These are phyloP conservation scores for Paecilomyces formosus DNA, from an alignment of 2,329 filamentous ascomycete species.

Conservation along the genomic window DNA sequence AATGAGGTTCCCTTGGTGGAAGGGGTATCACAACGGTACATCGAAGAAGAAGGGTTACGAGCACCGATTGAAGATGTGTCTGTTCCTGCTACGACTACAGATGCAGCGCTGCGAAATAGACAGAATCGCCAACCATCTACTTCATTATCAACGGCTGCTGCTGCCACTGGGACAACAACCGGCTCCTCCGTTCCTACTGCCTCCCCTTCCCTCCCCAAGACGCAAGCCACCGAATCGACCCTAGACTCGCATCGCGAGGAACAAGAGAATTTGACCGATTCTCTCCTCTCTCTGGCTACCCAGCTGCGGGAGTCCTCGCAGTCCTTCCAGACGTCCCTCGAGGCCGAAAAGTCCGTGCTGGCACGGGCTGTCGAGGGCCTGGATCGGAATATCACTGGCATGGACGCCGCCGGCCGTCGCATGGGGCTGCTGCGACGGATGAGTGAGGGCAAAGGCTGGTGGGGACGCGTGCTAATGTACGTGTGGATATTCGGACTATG, in stretches of 20 bases:
- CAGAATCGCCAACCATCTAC: slow-evolving; percentile 5
- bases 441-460: slow-evolving; percentile 85
- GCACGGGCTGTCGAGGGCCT: slow-evolving; percentile 65
- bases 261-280: slow-evolving; percentile 74
- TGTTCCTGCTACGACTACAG: slow-evolving; percentile 3
- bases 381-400: slow-evolving; percentile 65
- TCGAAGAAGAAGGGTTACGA: slow-evolving; percentile 1
- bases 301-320: slow-evolving; percentile 69
- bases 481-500: slow-evolving; percentile 75
- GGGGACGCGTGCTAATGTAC: slow-evolving; percentile 76
- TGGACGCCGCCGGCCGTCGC: slow-evolving; percentile 66
- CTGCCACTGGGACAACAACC: slow-evolving; percentile 2
- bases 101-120: slow-evolving; percentile 20
- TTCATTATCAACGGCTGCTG: not conserved
- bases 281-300: slow-evolving; percentile 71
- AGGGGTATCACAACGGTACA: not conserved
- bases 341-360: slow-evolving; percentile 66
- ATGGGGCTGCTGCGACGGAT: slow-evolving; percentile 73
- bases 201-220: slow-evolving; percentile 9
- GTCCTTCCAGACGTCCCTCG: slow-evolving; percentile 63
- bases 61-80: not conserved
- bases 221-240: slow-evolving; percentile 56
- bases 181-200: slow-evolving; percentile 4
- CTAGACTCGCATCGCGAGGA: slow-evolving; percentile 71
- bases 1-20: slow-evolving; percentile 11